Percentiles rank a stretch among this genome's conserved stretches.
Conservation (phyloP, 2,329 filamentous ascomycete species). For the Ascocoryne sarcoides region DNA sequence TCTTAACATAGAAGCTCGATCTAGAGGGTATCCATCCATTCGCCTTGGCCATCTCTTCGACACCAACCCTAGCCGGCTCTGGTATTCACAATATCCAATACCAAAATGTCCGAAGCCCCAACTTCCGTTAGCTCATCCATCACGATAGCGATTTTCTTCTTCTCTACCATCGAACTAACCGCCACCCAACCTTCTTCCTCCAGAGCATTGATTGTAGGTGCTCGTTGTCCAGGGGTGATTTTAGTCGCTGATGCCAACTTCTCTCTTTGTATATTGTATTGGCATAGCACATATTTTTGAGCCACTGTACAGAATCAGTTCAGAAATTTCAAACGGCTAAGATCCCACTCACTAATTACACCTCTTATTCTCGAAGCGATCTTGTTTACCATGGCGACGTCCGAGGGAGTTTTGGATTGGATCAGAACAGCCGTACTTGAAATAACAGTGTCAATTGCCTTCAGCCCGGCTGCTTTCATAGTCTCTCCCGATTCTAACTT, state of each 20-base stretch:
- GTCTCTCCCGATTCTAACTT: slow-evolving; percentile 97
- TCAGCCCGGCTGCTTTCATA: slow-evolving; percentile 90
- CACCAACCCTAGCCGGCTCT: slow-evolving; percentile 23
- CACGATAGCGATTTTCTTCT: slow-evolving; percentile 29
- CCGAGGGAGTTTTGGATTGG: slow-evolving; percentile 76
- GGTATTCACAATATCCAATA: slow-evolving; percentile 28
- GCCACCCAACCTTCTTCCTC: slow-evolving; percentile 55
- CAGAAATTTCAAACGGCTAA: too few species aligned
- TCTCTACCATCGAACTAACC: slow-evolving; percentile 25
- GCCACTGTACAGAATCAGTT: slow-evolving; percentile 54
- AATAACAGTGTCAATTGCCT: slow-evolving; percentile 88
- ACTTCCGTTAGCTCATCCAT: slow-evolving; percentile 29
- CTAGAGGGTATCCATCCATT: not conserved
- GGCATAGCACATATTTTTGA: slow-evolving; percentile 87
- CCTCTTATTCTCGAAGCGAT: slow-evolving; percentile 82
- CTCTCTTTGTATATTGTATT: slow-evolving; percentile 80
- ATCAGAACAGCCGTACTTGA: slow-evolving; percentile 83
- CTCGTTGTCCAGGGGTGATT: slow-evolving; percentile 89
- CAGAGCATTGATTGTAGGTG: slow-evolving; percentile 81
- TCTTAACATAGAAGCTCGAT: not conserved
- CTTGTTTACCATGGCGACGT: slow-evolving; percentile 70
- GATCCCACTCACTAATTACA: slow-evolving; percentile 73
- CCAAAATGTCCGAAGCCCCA: slow-evolving; percentile 29
- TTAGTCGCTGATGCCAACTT: slow-evolving; percentile 58
- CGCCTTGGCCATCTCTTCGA: not conserved